Base-by-base conservation (phyloP, 2,329 filamentous ascomycete species). In the Sphaerulina vaccinii region DNA sequence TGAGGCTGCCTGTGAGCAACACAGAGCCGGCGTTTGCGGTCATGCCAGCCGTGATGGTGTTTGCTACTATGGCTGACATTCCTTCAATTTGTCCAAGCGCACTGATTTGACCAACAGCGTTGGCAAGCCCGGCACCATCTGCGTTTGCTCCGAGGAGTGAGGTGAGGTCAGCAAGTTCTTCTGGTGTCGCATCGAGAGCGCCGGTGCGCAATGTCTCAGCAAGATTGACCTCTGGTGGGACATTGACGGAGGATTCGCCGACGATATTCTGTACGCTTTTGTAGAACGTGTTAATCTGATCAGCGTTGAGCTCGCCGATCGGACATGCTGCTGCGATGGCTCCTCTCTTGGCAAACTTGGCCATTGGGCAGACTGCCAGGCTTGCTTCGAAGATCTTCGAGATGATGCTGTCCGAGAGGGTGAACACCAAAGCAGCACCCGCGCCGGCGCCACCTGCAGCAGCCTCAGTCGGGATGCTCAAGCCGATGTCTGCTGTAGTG, bases 351-450 rank as follows among this genome's bases (percentile, higher is more conserved):
- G 13, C 13, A 13, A 7, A 13, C 13, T 29, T 29, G 27, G 7
- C 27, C 27, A 7, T 29, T 29, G 27, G 27, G 27, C 27, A 29
- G 27, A 29, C 27, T 13, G 13, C 13, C 13, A 7, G 7, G 16
- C 33, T 38, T 32, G 37, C 37, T 6, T 38, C 44, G 35, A 10
- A 47, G 22, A 47, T 47, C 3, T 47, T 35, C 10, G 13, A n/a
- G 32, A 47, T 37, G 18, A 47, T 19, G 13, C 21, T 23, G 24
- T 37, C 32, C 16, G 44, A 37, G 5, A 47, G 33, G 1, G 44
- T 27, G 24, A 47, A 47, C 10, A 38, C 10, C 44, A 32, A 47
- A 7, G 44, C 1, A 5, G 33, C 44, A n/a, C 33, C 44, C 7
- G 27, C 13, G 27, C 27, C 13, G 27, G 27, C 7, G 13, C 13